Percentiles rank a stretch among this genome's conserved stretches.
Evolutionary conservation across 2,329 filamentous ascomycete species (phyloP).

Genomic region (Allantophomopsis lycopodina): DNA sequence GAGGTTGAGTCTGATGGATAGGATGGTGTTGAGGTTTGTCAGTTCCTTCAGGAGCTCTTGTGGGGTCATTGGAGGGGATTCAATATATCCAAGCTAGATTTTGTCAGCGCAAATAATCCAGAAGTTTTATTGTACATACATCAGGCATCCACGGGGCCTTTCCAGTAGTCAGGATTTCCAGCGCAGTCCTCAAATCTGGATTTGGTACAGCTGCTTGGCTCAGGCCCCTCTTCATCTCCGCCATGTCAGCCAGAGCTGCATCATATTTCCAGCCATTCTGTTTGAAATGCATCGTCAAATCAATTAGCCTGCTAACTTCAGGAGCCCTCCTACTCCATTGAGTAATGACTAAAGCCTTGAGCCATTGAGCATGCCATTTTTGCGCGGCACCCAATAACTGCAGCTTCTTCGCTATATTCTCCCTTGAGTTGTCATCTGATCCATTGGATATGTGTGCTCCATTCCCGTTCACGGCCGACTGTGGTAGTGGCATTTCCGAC

Average conservation of each 20-base stretch:
- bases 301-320: constrained; percentile 76
- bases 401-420: constrained; percentile 66
- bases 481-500: constrained; percentile 49
- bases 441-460: constrained; percentile 22
- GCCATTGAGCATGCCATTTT: constrained; percentile 71
- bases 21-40: constrained; percentile 68
- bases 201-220: constrained; percentile 65
- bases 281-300: constrained; percentile 65
- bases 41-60: constrained; percentile 63
- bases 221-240: constrained; percentile 61
- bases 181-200: constrained; percentile 80
- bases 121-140: constrained; percentile 28
- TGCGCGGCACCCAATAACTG: constrained; percentile 66
- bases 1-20: constrained; percentile 73
- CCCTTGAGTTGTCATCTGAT: constrained; percentile 41
- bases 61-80: constrained; percentile 55
- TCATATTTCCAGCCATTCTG: constrained; percentile 47
- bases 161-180: constrained; percentile 72
- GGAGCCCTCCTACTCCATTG: constrained; percentile 77
- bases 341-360: constrained; percentile 80
- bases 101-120: constrained; percentile 7
- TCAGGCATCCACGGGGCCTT: constrained; percentile 69
- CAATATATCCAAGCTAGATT: constrained; percentile 58
- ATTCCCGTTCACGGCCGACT: constrained; percentile 37
- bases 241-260: constrained; percentile 45